phyloP scores from a whole-genome alignment of 352 stramenopile genomes.

The Phytophthora europaea region DNA sequence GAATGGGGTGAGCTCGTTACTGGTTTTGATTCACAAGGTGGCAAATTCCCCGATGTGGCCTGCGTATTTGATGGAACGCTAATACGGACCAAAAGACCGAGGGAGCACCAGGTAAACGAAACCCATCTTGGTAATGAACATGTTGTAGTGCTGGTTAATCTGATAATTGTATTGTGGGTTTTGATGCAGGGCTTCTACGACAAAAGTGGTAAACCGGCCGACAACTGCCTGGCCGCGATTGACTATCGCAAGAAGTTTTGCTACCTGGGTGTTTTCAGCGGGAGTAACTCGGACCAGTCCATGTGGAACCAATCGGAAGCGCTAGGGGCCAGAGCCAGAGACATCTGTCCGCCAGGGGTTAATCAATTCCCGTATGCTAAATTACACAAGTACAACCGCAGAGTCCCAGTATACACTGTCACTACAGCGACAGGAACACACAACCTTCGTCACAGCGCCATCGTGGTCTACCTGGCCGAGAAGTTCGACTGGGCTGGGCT shows the following conservation, averaged over 20 bases:
- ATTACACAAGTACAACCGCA: too few species aligned
- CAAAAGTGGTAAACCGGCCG: slow-evolving; percentile 6
- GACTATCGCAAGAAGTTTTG: slow-evolving; percentile 8
- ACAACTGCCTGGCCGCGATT: slow-evolving; percentile 10
- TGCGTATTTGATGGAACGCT: slow-evolving; percentile 18
- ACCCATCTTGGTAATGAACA: background rate
- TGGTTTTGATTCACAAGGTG: slow-evolving; percentile 7
- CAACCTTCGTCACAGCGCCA: too few species aligned
- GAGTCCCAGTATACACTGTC: too few species aligned
- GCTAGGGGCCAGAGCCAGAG: background rate
- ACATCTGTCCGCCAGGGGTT: background rate
- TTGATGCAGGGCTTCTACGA: slow-evolving; percentile 1
- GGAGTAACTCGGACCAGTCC: slow-evolving; percentile 17
- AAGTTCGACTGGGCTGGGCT: slow-evolving; percentile 62
- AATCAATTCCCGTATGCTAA: too few species aligned
- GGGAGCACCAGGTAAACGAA: background rate
- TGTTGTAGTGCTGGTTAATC: background rate
- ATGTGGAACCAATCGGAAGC: slow-evolving; percentile 16
- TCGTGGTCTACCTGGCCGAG: slow-evolving; percentile 63
- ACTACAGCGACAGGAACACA: too few species aligned
- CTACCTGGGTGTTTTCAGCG: slow-evolving; percentile 6
- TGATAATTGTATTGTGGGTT: too few species aligned
- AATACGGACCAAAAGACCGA: background rate
- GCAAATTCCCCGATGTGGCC: slow-evolving; percentile 3
- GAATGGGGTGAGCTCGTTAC: slow-evolving; percentile 4